Percentiles rank a stretch among this genome's conserved stretches.
These are phyloP conservation scores for Daedaleopsis sinensis DNA, from an alignment of 768 basidiomycete genomes.

Conservation along the genomic window DNA sequence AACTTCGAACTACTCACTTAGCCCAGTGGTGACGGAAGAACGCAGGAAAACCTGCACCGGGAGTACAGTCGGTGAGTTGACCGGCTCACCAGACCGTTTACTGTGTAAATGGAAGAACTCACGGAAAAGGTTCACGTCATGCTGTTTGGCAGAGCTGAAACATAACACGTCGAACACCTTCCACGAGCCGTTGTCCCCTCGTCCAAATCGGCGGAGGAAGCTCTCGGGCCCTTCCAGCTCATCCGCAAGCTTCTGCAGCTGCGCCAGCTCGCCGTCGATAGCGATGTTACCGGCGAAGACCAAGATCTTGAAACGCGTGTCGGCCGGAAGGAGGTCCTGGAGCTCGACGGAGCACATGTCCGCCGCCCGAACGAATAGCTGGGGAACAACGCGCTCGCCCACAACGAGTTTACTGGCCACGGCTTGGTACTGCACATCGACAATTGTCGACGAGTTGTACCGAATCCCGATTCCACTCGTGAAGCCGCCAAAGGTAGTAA, in stretches of 20 bases:
- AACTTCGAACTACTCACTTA: slow-evolving; percentile 42
- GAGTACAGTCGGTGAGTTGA: neutral
- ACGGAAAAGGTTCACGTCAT: slow-evolving; percentile 16
- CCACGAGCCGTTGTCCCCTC: neutral
- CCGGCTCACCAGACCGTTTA: no score
- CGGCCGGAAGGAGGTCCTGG: slow-evolving; percentile 51
- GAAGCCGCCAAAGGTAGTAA: slow-evolving; percentile 49
- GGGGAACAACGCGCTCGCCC: slow-evolving; percentile 55
- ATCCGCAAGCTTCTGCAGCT: slow-evolving; percentile 26
- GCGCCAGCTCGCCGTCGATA: slow-evolving; percentile 23
- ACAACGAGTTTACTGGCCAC: slow-evolving; percentile 43
- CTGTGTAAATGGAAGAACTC: neutral
- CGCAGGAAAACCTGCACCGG: slow-evolving; percentile 41
- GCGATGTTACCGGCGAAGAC: slow-evolving; percentile 46
- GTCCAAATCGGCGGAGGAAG: slow-evolving; percentile 24
- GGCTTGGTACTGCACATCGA: slow-evolving; percentile 38
- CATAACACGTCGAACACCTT: slow-evolving; percentile 18
- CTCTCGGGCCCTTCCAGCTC: slow-evolving; percentile 18
- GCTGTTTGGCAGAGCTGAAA: slow-evolving; percentile 17
- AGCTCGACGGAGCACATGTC: slow-evolving; percentile 50
- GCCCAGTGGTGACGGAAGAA: slow-evolving; percentile 60
- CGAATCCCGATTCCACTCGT: slow-evolving; percentile 52
- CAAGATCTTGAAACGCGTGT: slow-evolving; percentile 52
- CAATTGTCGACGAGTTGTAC: slow-evolving; percentile 45
- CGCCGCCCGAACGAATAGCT: slow-evolving; percentile 48